Conservation (phyloP, 495 filamentous ascomycete genomes). For the Amphirosellinia nigrospora region DNA sequence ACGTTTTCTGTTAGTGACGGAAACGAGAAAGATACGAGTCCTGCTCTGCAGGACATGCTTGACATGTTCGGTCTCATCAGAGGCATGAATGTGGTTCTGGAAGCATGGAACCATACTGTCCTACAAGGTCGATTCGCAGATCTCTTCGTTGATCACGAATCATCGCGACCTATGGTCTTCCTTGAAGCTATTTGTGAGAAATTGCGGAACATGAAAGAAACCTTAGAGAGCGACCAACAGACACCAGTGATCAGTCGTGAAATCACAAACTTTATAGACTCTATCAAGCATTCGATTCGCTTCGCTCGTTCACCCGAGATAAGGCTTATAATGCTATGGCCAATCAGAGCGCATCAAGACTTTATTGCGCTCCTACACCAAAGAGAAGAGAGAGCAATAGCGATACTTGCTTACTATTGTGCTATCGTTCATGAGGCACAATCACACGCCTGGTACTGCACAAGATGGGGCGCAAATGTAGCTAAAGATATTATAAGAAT, state of each 20-base stretch:
- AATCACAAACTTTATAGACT: background rate
- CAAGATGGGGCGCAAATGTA: background rate
- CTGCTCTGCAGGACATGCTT: background rate
- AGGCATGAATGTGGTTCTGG: background rate
- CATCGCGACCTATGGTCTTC: background rate
- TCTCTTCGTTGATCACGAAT: background rate
- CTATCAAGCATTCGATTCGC: background rate
- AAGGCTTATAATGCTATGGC: background rate
- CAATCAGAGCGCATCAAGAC: background rate
- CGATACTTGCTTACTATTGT: background rate
- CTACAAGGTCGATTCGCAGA: background rate
- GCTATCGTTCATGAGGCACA: background rate
- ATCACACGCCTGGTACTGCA: background rate
- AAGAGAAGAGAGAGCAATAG: background rate
- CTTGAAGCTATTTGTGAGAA: slow-evolving; percentile 1
- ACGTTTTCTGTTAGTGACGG: background rate
- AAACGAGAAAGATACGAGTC: background rate
- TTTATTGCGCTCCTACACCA: background rate
- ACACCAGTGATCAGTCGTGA: background rate
- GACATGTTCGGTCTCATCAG: slow-evolving; percentile 5
- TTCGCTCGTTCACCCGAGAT: background rate
- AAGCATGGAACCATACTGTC: background rate
- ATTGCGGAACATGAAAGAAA: background rate
- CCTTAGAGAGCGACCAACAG: background rate
- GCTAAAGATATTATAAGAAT: background rate